Base-by-base conservation (phyloP, 2,329 filamentous ascomycete genomes). In the Alternaria triticina region DNA sequence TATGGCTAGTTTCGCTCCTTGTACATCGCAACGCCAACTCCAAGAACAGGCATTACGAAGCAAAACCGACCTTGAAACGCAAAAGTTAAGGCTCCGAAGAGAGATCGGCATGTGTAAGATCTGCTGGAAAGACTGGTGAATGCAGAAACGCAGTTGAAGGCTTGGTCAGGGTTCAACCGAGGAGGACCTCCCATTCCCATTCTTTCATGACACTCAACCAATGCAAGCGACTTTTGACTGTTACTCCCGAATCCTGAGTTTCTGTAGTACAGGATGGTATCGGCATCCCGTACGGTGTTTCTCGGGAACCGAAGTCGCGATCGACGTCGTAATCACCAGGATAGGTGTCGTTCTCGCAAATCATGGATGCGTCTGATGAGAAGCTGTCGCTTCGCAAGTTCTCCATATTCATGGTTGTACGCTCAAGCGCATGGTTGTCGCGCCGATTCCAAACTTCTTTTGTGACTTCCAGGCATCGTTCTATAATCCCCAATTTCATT, bases 201-300 rank as follows among this genome's bases (percentile, higher is more conserved):
- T 91, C 89, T 65, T 86, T 86, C 90, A 91, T 91, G 45, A 92
- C 88, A 40, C 89, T 87, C 9, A 90, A 82, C 90, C 90, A 92
- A 77, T 92, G 90, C 71, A 90, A 78, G 49, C 83, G 83, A 4
- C 90, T 89, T 66, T 87, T 84, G n/a, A 91, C 88, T 4, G 88
- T 90, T 71, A 87, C 85, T 54, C 89, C 87, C 57, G 82, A 82
- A 63, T 89, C 86, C 64, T 88, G 82, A 45, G 83, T 80, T 62
- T 80, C 79, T 9, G 70, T 73, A 22, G 65, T 61, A 6, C 61
- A 33, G 17, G 11, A 56, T 22, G 62, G 57, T 11, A 20, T 10
- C 27, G 59, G 36, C 44, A 47, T 52, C 59, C 40, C 57, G 12
- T 43, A 44, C 6, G 27, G 40, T 22, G 43, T 9, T 15, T 61